Evolutionary conservation across 495 filamentous ascomycete species (phyloP).

Genomic region (Neurospora sp.): DNA sequence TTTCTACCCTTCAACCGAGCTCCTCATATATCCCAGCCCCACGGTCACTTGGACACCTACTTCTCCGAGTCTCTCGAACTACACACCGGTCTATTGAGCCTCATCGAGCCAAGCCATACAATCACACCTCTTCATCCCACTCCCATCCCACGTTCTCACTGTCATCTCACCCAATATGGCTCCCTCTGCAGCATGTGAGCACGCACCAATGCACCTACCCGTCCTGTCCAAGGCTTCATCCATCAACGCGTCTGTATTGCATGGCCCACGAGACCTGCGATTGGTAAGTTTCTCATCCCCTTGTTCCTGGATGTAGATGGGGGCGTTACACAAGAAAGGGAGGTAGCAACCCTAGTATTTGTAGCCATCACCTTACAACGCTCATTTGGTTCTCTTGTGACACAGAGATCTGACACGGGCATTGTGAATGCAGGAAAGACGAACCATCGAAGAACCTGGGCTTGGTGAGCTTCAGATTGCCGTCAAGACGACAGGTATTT

Average conservation of each 20-base stretch:
- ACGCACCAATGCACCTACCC: conserved; percentile 34
- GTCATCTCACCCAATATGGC: conserved; percentile 32
- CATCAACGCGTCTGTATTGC: conserved; percentile 40
- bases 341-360: neutral
- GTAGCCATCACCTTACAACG: neutral
- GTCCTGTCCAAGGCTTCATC: conserved; percentile 29
- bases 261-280: conserved; percentile 40
- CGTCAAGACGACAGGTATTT: conserved; percentile 66
- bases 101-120: conserved; percentile 10
- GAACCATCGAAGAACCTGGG: conserved; percentile 35
- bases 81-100: neutral
- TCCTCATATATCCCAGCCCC: neutral
- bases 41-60: neutral
- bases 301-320: conserved; percentile 8
- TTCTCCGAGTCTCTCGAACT: neutral
- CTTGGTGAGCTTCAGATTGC: conserved; percentile 59
- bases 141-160: conserved; percentile 17
- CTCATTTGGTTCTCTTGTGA: neutral
- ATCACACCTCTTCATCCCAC: conserved; percentile 23
- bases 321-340: conserved; percentile 17
- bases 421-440: conserved; percentile 28
- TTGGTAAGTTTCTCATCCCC: conserved; percentile 28
- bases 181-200: conserved; percentile 33
- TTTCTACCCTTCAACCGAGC: neutral
- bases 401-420: conserved; percentile 5